Base-by-base conservation (phyloP, 345 rosid genomes). In the Salix purpurea region DNA sequence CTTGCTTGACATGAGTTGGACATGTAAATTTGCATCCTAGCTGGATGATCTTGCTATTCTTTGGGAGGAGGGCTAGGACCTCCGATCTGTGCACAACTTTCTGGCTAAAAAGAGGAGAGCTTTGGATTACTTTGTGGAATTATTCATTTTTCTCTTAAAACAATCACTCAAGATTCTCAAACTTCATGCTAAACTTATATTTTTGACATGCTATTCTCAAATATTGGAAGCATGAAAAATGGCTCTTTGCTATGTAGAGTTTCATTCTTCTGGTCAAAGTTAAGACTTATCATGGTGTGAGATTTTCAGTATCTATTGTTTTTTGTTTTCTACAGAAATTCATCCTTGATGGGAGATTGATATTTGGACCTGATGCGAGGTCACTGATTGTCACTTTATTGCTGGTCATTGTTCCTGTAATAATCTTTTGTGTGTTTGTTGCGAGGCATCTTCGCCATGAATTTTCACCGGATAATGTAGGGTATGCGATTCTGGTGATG, bases 311-410 rank as follows among this genome's bases (percentile, higher is more conserved):
- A 19, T 66, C 64, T 77, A 70, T 73, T 76, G 30, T 9, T 65
- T 56, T 65, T 62, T 39, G 40, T 83, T 37, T 69, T 81, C 69
- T 85, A 70, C 94, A 95, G 98, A 93, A 88, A 71, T 94, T 94
- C 83, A 76, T 94, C 70, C 83, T 96, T 81, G 90, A 90, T 81
- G 99, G 98, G 81, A 92, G 99, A 81, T 81, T 96, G 86, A 90
- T 96, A 74, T 96, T 96, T 82, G 99, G 99, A 67, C 99, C 99
- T 71, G 98, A 96, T 90, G 97, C 97, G 65, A 88, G 74, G 81
- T 93, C 98, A 60, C 78, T 96, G 69, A 83, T 91, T 68, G 85
- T 84, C 74, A 96, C 99, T 42, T 83, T 96, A 69, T 84, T 90
- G 66, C 84, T 96, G 82, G 87, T 93, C 88, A 86, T 86, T 65